These are phyloP conservation scores for Coemansia guatemalensis DNA, from an alignment of 192 early-diverging fungal species.

Conservation along the genomic window DNA sequence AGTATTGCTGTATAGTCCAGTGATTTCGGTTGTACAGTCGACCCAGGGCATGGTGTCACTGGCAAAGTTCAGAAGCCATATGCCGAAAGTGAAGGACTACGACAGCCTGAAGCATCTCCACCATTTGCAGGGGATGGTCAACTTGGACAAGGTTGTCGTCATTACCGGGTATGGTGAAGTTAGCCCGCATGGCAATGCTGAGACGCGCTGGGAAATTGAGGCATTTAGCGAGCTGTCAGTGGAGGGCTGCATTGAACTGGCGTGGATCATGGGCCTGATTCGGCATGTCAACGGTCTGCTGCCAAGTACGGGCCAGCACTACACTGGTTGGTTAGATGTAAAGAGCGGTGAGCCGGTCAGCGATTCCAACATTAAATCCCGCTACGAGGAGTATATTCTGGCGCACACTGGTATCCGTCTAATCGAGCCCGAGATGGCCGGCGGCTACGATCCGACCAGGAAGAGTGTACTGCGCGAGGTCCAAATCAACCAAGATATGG, in stretches of 20 bases:
- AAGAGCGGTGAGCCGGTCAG: conserved; percentile 78
- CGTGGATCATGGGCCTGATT: conserved; percentile 95
- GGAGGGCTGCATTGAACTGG: conserved; percentile 88
- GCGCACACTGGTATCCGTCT: conserved; percentile 58
- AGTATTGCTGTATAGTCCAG: neutral
- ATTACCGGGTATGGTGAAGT: conserved; percentile 92
- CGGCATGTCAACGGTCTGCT: conserved; percentile 69
- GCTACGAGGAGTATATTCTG: conserved; percentile 86
- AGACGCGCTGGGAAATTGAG: conserved; percentile 97
- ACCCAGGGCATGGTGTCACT: conserved; percentile 56
- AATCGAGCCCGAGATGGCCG: conserved; percentile 81
- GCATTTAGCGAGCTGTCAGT: conserved; percentile 59
- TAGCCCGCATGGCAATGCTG: conserved; percentile 81
- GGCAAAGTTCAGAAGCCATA: conserved; percentile 86
- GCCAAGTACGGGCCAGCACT: conserved; percentile 4
- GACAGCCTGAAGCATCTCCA: conserved; percentile 65
- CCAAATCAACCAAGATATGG: conserved; percentile 80
- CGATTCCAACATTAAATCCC: conserved; percentile 83
- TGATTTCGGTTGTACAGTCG: neutral
- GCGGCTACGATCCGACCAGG: conserved; percentile 82
- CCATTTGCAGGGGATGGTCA: conserved; percentile 73
- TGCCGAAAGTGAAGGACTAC: conserved; percentile 70
- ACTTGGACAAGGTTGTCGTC: conserved; percentile 87
- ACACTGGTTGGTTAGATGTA: conserved; percentile 84
- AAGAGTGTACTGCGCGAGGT: conserved; percentile 86